Conservation (phyloP, 805 yeast species). For the Blastobotrys mokoenaii region DNA sequence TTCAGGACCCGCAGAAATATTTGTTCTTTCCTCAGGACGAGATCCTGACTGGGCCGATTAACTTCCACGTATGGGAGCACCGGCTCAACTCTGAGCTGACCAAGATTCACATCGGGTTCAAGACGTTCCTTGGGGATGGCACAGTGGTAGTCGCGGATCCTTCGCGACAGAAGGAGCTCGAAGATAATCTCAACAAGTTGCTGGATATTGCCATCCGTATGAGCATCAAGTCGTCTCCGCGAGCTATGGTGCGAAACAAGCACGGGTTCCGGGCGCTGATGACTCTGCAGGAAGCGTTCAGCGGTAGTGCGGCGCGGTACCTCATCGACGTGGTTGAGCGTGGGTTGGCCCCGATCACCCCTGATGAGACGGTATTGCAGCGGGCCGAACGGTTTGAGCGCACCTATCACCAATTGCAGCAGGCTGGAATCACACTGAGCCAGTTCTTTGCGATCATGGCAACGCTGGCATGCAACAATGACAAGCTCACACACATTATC, state of each 20-base stretch:
- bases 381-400: constrained; percentile 3
- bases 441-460: constrained; percentile 3
- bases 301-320: not conserved
- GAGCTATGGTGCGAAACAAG: constrained; percentile 4
- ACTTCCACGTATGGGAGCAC: constrained; percentile 2
- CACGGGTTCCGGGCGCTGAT: constrained; percentile 1
- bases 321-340: constrained; percentile 1
- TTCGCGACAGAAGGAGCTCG: not conserved
- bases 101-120: not conserved
- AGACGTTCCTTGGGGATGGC: constrained; percentile 1
- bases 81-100: constrained; percentile 1
- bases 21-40: constrained; percentile 1
- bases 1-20: not conserved
- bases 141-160: constrained; percentile 1
- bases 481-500: not conserved
- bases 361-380: not conserved
- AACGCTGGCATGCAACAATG: not conserved
- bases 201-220: constrained; percentile 2
- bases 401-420: not conserved
- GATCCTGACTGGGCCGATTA: constrained; percentile 1
- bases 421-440: constrained; percentile 2
- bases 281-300: not conserved
- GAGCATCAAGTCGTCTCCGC: not conserved
- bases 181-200: not conserved
- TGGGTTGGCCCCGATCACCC: not conserved